Evolutionary conservation across 345 rosid genomes (phyloP), one percentile per base, ranked within the genome.

Genomic region (Chamaenerion angustifolium): DNA sequence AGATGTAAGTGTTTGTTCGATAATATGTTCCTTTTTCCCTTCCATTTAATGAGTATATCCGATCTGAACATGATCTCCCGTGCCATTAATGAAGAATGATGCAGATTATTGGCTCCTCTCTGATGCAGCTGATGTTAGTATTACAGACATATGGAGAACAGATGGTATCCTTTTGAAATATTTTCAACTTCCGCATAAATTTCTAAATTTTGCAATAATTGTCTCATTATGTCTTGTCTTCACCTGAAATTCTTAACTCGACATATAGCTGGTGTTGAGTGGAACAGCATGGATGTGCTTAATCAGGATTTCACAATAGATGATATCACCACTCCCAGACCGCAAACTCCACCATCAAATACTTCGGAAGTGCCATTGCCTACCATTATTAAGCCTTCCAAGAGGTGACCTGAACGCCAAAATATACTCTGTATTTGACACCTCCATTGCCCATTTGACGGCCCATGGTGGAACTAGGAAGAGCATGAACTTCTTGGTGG

Each of bases 41-140:
- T 48, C 27, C 6, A 48, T 19, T 16, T 11, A 19, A 21, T 11
- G 8, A 19, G 37, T 48, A 19, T 2, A 16, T 48, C 6, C 35
- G 19, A 4, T n/a, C 51, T n/a, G 25, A 43, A 25, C 23, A 40
- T 45, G 23, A 15, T 40, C 25, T 17, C 16, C 16, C 45, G 14
- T 40, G 16, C 31, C 23, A 43, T 35, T 40, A 18, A 60, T 71
- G 75, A 85, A 92, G 98, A 80, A 78, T 55, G 82, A 78, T 61
- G 64, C 79, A 6, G 96, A 82, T 72, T 92, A 92, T 69, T 92
- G 95, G 96, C 82, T 92, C 59, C 76, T 77, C 56, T 82, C 98
- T 12, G 88, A 77, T 49, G 78, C 75, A 16, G 95, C 73, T 18
- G 95, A 72, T 46, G 71, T 84, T 52, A 87, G 96, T 79, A 82